These are phyloP conservation scores for Umbelopsis sp. DNA, from an alignment of 192 early-diverging fungal species.

Conservation along the genomic window DNA sequence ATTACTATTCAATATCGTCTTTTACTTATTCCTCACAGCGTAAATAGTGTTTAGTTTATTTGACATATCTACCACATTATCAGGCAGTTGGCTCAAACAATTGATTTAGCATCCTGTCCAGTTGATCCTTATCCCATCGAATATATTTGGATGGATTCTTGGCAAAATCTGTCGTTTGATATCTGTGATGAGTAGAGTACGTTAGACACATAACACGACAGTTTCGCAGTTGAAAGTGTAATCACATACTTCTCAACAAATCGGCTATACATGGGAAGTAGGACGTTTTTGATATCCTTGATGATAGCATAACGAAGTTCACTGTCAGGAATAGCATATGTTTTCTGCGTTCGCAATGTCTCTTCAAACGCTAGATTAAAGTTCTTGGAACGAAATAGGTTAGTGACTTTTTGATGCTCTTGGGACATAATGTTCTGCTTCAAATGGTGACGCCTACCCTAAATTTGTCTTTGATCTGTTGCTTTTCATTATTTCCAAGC, in stretches of 20 bases:
- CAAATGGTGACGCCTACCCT: constrained; percentile 48
- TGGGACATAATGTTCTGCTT: too few relatives aligned
- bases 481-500: constrained; percentile 66
- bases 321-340: constrained; percentile 77
- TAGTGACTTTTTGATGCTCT: too few relatives aligned
- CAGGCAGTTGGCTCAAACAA: constrained; percentile 60
- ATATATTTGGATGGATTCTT: constrained; percentile 86
- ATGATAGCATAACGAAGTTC: constrained; percentile 73
- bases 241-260: constrained; percentile 71
- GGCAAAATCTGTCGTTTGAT: constrained; percentile 71
- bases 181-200: constrained; percentile 34
- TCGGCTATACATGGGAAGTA: constrained; percentile 78
- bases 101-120: constrained; percentile 67
- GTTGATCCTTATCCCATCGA: constrained; percentile 64
- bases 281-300: constrained; percentile 67
- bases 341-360: constrained; percentile 63
- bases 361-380: constrained; percentile 88
- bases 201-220: neutral
- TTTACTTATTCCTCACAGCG: too few relatives aligned
- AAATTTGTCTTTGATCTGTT: constrained; percentile 83
- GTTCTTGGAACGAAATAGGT: constrained; percentile 44
- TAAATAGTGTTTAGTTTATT: too few relatives aligned
- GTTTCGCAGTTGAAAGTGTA: neutral
- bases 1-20: too few relatives aligned
- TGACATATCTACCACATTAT: neutral